Evolutionary conservation across 495 filamentous ascomycete genomes (phyloP), one percentile per base, ranked within the genome.

Genomic region (Physcia stellaris): DNA sequence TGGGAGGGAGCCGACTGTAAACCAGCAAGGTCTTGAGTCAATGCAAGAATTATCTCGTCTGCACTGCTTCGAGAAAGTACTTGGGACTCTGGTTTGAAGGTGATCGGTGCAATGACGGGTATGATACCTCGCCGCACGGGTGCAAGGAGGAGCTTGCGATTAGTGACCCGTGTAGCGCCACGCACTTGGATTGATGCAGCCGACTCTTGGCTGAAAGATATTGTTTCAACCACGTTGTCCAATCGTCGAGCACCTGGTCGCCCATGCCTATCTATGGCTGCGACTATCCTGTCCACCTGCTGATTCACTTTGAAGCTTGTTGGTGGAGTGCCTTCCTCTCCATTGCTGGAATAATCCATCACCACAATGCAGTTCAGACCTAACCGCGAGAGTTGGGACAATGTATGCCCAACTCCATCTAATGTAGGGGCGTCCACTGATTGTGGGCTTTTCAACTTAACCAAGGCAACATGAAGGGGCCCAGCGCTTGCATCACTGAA

Each of bases 341-440:
- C 29, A 7, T 24, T 35, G 17, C 56, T 42, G 16, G 57, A 46
- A 6, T 72, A 68, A 44, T 94, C 90, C 6, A 94, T 63, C 2
- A 96, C 80, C 0, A 96, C 70, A 18, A 83, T 77, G 35, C 84
- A 80, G 33, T 68, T 70, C 50, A 96, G 66, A 12, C 92, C 90
- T 19, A 99, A 64, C 32, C 77, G 73, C 19, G 71, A 68, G 5
- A 99, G 74, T 52, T 93, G 87, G 7, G 77, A 75, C 15, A 99
- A 56, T 0, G 92, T 96, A 45, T 75, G 76, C 0, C 79, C 85
- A 35, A 95, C 72, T 0, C 86, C 90, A 35, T 73, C 50, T 2
- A 96, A 49, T 0, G 71, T 79, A 5, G 60, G 55, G 38, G 86
- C 71, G 50, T 79, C 67, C 35, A 90, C 66, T 1, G 56, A 53